A percentile compares a stretch with the other conserved stretches of the same genome.
These are phyloP conservation scores for Fagopyrum esculentum DNA, from an alignment of 148 eudicot genomes.

Conservation along the genomic window DNA sequence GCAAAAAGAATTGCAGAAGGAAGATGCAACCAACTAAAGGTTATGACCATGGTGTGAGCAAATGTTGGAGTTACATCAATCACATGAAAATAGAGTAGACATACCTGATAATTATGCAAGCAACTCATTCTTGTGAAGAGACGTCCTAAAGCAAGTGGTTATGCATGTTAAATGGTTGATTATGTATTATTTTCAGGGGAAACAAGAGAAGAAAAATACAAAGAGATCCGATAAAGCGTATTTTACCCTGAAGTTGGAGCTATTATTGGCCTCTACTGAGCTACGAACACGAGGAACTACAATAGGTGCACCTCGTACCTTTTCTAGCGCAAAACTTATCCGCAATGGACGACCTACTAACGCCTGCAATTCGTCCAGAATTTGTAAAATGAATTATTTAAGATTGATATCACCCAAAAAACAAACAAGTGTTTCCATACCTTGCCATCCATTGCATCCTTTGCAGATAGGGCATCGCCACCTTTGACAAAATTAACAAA, in stretches of 20 bases:
- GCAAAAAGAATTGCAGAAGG: neutral
- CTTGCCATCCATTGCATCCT: conserved; percentile 92
- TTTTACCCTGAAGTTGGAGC: neutral
- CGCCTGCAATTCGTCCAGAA: conserved; percentile 27
- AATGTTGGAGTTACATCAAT: neutral
- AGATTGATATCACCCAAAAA: neutral
- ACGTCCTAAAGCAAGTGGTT: too few relatives aligned
- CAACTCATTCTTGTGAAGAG: neutral
- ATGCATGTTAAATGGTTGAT: neutral
- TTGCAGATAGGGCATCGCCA: conserved; percentile 57
- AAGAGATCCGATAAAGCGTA: too few relatives aligned
- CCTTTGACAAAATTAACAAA: conserved; percentile 61
- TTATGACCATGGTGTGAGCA: neutral
- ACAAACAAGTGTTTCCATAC: conserved; percentile 17
- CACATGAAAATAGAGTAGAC: neutral
- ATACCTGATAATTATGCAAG: neutral
- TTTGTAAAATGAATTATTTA: neutral
- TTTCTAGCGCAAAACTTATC: conserved; percentile 65
- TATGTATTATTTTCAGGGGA: neutral
- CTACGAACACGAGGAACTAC: conserved; percentile 61
- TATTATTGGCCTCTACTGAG: conserved; percentile 17
- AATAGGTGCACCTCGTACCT: conserved; percentile 56
- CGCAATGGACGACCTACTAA: conserved; percentile 74
- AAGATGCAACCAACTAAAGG: too few relatives aligned
- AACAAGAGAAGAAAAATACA: neutral